Evolutionary conservation across 2,329 filamentous ascomycete genomes (phyloP), one percentile per base, ranked within the genome.

Genomic region (Colletotrichum cuscutae): DNA sequence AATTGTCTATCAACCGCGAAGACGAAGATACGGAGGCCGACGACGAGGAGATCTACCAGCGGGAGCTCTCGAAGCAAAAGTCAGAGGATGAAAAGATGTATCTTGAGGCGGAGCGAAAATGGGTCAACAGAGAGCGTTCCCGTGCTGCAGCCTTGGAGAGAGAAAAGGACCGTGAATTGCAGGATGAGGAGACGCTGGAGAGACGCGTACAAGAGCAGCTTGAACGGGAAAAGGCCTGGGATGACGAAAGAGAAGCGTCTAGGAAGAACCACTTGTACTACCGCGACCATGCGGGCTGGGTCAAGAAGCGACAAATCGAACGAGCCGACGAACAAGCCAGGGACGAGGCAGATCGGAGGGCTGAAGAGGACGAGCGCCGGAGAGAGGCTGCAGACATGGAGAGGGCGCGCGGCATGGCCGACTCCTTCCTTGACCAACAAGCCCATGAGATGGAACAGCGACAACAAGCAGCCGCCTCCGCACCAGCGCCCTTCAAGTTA

Each of bases 1-100:
- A 86, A 6, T 74, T 81, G 9, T 87, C 86, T 35, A 85, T 90
- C 73, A 89, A 90, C 74, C 88, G 89, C 13, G 94, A 97, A 64
- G 95, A 97, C 56, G 95, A 98, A 52, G 94, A 98, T 60, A 94
- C 94, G 8, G 92, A 97, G 62, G 95, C 95, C 3, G 95, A 92
- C 75, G 97, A 99, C 78, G 91, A 93, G 13, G 96, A 98, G 80
- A 86, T 98, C 0, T 92, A 97, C 80, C 88, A 88, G 32, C 89
- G 95, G 59, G 90, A 93, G 22, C 84, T 90, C 75, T 89, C 90
- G 28, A 95, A 94, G 82, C 91, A 92, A 76, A 88, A 93, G 46
- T 87, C 91, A 0, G 95, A 98, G 26, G 88, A 91, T 0, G 94
- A 98, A 60, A 95, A 95, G 79, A 86, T 90, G 59, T 98, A 94